Percentiles rank a stretch among this genome's conserved stretches.
These are phyloP conservation scores for Wickerhamiella brachini DNA, from an alignment of 805 yeast species.

Conservation along the genomic window DNA sequence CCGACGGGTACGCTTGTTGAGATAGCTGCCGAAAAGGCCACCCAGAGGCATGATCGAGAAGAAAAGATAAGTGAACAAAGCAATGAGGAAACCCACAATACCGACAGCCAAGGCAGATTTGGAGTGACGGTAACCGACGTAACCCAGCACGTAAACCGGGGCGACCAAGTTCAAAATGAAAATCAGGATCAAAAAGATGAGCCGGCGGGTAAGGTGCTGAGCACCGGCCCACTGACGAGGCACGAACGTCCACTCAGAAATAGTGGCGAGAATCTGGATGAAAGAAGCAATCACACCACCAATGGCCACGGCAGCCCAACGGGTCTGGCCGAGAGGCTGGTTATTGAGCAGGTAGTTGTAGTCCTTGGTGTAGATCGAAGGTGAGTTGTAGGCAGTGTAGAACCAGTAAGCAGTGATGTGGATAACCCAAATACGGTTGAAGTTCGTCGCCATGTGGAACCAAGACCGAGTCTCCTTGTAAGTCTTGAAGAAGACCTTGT, in stretches of 20 bases:
- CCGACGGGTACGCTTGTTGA: slow-evolving; percentile 74
- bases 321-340: slow-evolving; percentile 76
- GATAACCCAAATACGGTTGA: slow-evolving; percentile 96
- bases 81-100: slow-evolving; percentile 79
- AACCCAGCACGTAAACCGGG: slow-evolving; percentile 69
- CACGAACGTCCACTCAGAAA: slow-evolving; percentile 89
- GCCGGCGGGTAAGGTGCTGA: slow-evolving; percentile 83
- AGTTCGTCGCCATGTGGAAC: slow-evolving; percentile 89
- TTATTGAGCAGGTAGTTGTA: slow-evolving; percentile 73
- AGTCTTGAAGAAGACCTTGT: slow-evolving; percentile 84
- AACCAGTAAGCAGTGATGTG: slow-evolving; percentile 88
- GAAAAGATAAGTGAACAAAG: slow-evolving; percentile 69
- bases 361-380: slow-evolving; percentile 76
- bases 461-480: slow-evolving; percentile 93
- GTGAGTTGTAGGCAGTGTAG: slow-evolving; percentile 86
- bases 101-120: slow-evolving; percentile 65
- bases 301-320: slow-evolving; percentile 86
- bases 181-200: slow-evolving; percentile 56
- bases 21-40: slow-evolving; percentile 84
- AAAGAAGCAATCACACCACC: slow-evolving; percentile 81
- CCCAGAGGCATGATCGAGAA: slow-evolving; percentile 94
- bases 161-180: slow-evolving; percentile 71
- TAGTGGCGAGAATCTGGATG: slow-evolving; percentile 75
- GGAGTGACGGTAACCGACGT: slow-evolving; percentile 48
- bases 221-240: slow-evolving; percentile 99